Conservation (phyloP, 306 rosid genomes). For the Ceratonia siliqua region DNA sequence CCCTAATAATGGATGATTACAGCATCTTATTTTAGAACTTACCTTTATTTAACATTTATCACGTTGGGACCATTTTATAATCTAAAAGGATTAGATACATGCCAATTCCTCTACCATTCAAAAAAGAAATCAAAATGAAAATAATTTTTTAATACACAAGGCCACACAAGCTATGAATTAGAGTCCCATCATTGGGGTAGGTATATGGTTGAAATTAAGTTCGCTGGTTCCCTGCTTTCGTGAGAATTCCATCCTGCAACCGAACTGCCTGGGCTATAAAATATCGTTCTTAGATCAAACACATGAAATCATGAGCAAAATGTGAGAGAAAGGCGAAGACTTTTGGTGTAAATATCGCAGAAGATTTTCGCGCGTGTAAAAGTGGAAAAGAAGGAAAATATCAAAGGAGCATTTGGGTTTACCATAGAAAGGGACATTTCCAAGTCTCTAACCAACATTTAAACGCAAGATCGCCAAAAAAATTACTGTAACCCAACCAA, state of each 20-base stretch:
- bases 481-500: conserved; percentile 40
- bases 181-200: not conserved
- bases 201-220: too few species aligned
- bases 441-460: conserved; percentile 11
- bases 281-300: not conserved
- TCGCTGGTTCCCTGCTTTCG: too few species aligned
- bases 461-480: not conserved
- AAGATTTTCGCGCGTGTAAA: conserved; percentile 32
- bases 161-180: not conserved
- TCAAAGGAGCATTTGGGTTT: conserved; percentile 6
- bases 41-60: not conserved
- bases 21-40: too few species aligned
- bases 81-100: not conserved
- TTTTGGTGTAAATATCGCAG: conserved; percentile 24
- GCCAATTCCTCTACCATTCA: not conserved
- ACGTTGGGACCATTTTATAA: not conserved
- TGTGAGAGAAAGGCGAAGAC: not conserved
- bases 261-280: not conserved
- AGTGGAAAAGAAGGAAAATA: conserved; percentile 20
- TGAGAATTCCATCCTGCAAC: too few species aligned
- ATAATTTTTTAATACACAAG: too few species aligned
- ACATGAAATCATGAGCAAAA: not conserved
- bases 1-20: not conserved
- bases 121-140: too few species aligned
- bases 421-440: conserved; percentile 37